Evolutionary conservation across 805 yeast genomes (phyloP).

Genomic region (Spathaspora gorwiae): DNA sequence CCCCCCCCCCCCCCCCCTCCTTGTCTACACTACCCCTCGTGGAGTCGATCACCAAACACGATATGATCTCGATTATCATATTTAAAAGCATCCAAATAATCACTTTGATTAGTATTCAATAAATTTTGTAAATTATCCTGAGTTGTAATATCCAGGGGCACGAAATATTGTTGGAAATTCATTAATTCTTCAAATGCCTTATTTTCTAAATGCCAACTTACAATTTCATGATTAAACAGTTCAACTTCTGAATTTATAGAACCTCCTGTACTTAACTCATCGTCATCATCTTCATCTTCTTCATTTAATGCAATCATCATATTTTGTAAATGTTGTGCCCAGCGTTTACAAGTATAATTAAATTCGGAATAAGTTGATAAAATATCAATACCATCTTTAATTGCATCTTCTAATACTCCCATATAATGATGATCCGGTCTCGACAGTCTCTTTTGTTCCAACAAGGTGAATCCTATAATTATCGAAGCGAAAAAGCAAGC

Average conservation of each 20-base stretch:
- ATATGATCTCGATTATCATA: constrained; percentile 3
- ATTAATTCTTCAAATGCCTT: constrained; percentile 4
- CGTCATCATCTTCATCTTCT: not conserved
- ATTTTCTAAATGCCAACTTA: constrained; percentile 3
- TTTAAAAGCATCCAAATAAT: constrained; percentile 1
- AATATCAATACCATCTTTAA: constrained; percentile 1
- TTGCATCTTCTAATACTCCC: constrained; percentile 1
- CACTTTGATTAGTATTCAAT: not conserved
- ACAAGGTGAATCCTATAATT: constrained; percentile 2
- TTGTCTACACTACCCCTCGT: not conserved
- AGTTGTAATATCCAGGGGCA: not conserved
- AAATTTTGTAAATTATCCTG: not conserved
- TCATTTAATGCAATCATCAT: constrained; percentile 4
- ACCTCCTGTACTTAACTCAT: not conserved
- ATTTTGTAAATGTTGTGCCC: constrained; percentile 1
- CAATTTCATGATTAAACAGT: constrained; percentile 4
- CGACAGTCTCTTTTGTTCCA: constrained; percentile 1
- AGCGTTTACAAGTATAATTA: constrained; percentile 2
- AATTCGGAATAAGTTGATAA: not conserved
- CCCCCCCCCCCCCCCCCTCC: no score
- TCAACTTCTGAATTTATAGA: constrained; percentile 1
- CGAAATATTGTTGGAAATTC: constrained; percentile 4
- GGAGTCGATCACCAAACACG: not conserved
- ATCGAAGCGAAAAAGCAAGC: constrained; percentile 4
- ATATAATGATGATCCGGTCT: constrained; percentile 4